Evolutionary conservation across 2,329 filamentous ascomycete genomes (phyloP).

Genomic region (Aspergillus texensis): DNA sequence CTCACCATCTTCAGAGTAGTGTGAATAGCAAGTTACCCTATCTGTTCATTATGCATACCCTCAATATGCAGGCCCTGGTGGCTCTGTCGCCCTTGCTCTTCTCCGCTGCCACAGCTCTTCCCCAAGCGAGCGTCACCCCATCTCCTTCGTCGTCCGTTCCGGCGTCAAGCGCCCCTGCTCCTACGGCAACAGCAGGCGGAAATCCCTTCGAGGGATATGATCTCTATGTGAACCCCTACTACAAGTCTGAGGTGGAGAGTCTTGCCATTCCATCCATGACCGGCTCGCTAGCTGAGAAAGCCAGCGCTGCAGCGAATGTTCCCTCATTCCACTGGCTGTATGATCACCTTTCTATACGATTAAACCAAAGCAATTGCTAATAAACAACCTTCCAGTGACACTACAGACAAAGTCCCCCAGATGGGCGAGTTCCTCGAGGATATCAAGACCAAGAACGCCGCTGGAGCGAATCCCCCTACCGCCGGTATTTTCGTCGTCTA

Average conservation of each 20-base stretch:
- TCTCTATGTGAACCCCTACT: constrained; percentile 57
- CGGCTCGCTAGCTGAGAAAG: constrained; percentile 55
- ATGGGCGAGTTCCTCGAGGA: constrained; percentile 53
- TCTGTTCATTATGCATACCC: constrained; percentile 6
- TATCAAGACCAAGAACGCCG: constrained; percentile 51
- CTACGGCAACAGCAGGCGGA: constrained; percentile 40
- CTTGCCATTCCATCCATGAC: constrained; percentile 66
- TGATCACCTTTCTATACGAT: constrained; percentile 23
- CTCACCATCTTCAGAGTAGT: neutral
- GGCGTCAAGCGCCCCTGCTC: constrained; percentile 19
- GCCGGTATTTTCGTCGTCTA: constrained; percentile 63
- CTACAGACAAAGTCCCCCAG: constrained; percentile 51
- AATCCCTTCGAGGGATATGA: constrained; percentile 55
- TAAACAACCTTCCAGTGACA: constrained; percentile 38
- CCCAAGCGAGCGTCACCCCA: constrained; percentile 21
- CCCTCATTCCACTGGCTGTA: constrained; percentile 58
- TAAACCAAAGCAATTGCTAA: constrained; percentile 1
- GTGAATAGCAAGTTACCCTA: too few relatives aligned
- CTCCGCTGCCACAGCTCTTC: constrained; percentile 20
- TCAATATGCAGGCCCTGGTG: constrained; percentile 25
- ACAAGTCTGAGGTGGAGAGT: constrained; percentile 55
- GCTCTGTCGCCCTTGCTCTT: constrained; percentile 22
- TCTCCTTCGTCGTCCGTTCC: constrained; percentile 12
- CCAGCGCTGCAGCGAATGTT: constrained; percentile 52
- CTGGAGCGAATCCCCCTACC: constrained; percentile 50